Evolutionary conservation across 2,329 filamentous ascomycete genomes (phyloP).

Genomic region (Claviceps pazoutovae): DNA sequence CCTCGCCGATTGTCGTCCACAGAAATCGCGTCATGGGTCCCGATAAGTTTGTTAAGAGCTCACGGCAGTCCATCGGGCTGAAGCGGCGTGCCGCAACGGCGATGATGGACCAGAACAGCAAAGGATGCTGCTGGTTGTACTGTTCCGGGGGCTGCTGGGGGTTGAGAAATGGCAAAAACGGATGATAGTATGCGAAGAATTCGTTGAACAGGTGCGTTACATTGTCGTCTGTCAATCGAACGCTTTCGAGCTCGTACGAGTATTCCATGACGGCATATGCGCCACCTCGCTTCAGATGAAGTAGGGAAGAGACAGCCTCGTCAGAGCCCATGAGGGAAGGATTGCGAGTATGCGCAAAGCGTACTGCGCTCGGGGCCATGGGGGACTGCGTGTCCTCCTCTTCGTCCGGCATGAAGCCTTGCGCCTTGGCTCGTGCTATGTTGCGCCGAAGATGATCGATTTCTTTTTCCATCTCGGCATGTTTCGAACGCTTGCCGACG

Average conservation of each 20-base stretch:
- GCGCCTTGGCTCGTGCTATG: slow-evolving; percentile 43
- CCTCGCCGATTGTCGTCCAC: slow-evolving; percentile 64
- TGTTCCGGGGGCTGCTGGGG: slow-evolving; percentile 52
- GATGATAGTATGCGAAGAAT: slow-evolving; percentile 65
- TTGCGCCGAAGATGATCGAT: slow-evolving; percentile 54
- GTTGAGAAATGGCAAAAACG: slow-evolving; percentile 63
- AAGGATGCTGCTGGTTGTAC: slow-evolving; percentile 62
- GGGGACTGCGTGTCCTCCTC: slow-evolving; percentile 48
- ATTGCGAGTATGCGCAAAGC: slow-evolving; percentile 46
- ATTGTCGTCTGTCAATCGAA: slow-evolving; percentile 49
- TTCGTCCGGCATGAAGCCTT: slow-evolving; percentile 42
- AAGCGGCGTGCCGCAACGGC: slow-evolving; percentile 63
- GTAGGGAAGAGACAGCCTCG: slow-evolving; percentile 51
- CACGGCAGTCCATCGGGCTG: slow-evolving; percentile 37
- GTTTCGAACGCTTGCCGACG: slow-evolving; percentile 66
- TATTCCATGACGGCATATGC: slow-evolving; percentile 46
- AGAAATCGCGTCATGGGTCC: slow-evolving; percentile 55
- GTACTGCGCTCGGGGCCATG: slow-evolving; percentile 33
- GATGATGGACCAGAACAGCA: slow-evolving; percentile 78
- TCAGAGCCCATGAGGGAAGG: slow-evolving; percentile 53
- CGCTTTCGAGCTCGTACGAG: slow-evolving; percentile 47
- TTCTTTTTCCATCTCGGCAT: slow-evolving; percentile 77
- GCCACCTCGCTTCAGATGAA: slow-evolving; percentile 52
- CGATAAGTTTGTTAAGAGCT: slow-evolving; percentile 53
- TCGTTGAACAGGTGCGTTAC: slow-evolving; percentile 55